Conservation (phyloP, 2,329 filamentous ascomycete species). For the Colletotrichum lindemuthianum region DNA sequence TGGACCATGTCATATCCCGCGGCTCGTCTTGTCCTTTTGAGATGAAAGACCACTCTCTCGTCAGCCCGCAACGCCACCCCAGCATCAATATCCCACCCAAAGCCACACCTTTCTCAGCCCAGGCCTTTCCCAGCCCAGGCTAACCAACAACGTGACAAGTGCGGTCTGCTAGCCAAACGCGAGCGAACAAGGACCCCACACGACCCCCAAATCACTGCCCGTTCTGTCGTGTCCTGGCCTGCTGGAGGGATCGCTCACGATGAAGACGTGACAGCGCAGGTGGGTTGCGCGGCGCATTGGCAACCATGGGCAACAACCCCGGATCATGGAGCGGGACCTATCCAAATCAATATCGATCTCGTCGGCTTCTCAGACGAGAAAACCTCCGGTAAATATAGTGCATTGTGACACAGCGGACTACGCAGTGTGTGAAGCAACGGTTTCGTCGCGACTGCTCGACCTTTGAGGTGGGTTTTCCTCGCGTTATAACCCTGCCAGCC, state of each 20-base stretch:
- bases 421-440: too few species aligned
- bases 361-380: conserved; percentile 23
- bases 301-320: conserved; percentile 15
- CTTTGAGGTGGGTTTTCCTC: conserved; percentile 13
- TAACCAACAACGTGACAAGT: conserved; percentile 25
- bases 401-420: conserved; percentile 14
- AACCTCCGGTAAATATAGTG: conserved; percentile 27
- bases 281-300: conserved; percentile 23
- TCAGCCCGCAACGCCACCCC: conserved; percentile 17
- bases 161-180: conserved; percentile 30
- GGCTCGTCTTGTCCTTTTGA: conserved; percentile 5
- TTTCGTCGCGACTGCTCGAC: not conserved
- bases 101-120: conserved; percentile 18
- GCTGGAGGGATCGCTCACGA: conserved; percentile 18
- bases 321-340: conserved; percentile 24
- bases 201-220: conserved; percentile 5
- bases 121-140: too few species aligned
- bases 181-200: conserved; percentile 26
- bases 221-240: conserved; percentile 2
- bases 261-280: conserved; percentile 13
- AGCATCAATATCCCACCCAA: conserved; percentile 17
- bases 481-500: conserved; percentile 13
- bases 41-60: conserved; percentile 22
- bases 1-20: conserved; percentile 3
- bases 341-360: conserved; percentile 14